Percentiles rank a stretch among this genome's conserved stretches.
phyloP scores from a whole-genome alignment of 2,329 filamentous ascomycete genomes.

The Apiospora marii region DNA sequence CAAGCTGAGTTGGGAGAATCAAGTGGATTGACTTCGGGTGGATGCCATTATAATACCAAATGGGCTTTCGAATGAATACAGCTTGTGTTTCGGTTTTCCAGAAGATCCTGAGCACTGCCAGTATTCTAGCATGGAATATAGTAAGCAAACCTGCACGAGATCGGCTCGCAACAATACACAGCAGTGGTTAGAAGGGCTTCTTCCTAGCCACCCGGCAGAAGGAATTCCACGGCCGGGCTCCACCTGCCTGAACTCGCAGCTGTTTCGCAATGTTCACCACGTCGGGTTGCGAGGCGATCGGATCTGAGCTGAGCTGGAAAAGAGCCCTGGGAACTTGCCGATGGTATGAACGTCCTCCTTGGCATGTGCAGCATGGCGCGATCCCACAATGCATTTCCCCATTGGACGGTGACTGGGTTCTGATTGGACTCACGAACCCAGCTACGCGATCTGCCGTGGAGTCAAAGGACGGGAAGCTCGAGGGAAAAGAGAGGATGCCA shows the following conservation, averaged over 20 bases:
- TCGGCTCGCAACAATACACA: not conserved
- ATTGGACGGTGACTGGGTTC: slow-evolving; percentile 12
- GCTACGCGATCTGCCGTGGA: slow-evolving; percentile 13
- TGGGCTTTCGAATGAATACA: not conserved
- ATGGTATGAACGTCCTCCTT: not conserved
- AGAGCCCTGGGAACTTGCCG: not conserved
- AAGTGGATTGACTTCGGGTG: not conserved
- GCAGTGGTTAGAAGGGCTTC: not conserved
- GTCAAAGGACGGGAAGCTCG: not conserved
- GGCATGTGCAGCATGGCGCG: not conserved
- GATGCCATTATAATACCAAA: no score
- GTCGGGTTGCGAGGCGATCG: not conserved
- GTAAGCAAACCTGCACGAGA: not conserved
- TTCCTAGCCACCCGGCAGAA: not conserved
- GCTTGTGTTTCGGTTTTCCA: not conserved
- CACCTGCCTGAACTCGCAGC: not conserved
- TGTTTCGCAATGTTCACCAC: not conserved
- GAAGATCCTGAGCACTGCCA: not conserved
- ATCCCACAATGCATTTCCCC: not conserved
- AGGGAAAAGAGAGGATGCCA: not conserved
- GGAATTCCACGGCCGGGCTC: not conserved
- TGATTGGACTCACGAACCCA: slow-evolving; percentile 11
- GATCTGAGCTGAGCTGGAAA: not conserved
- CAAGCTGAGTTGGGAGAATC: not conserved
- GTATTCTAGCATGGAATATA: not conserved